Evolutionary conservation across 1,284 basidiomycete species (phyloP).

Genomic region (Flammula alnicola): DNA sequence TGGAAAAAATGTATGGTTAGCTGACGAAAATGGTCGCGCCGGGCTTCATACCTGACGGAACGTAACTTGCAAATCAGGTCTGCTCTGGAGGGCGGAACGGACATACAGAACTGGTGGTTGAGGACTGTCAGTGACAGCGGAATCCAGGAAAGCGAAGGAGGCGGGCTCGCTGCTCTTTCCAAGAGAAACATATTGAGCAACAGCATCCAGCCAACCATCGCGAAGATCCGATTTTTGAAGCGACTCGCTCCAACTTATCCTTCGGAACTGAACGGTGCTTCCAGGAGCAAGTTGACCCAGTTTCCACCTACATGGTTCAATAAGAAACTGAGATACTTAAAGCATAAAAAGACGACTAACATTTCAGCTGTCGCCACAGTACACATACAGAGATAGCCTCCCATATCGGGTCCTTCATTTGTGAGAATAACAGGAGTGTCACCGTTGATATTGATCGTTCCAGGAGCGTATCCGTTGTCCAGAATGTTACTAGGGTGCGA

Average conservation of each 20-base stretch:
- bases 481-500: conserved; percentile 76
- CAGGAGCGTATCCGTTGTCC: conserved; percentile 68
- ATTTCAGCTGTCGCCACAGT: conserved; percentile 55
- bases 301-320: conserved; percentile 52
- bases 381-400: conserved; percentile 63
- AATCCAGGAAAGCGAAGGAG: not conserved
- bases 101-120: conserved; percentile 10
- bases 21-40: not conserved
- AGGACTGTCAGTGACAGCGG: not conserved
- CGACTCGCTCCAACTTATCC: conserved; percentile 49
- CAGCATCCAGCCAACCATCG: conserved; percentile 33
- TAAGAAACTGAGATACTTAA: not conserved
- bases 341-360: conserved; percentile 36
- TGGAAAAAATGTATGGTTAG: too few species aligned
- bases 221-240: conserved; percentile 29
- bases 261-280: conserved; percentile 51
- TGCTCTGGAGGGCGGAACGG: not conserved
- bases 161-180: too few species aligned
- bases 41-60: conserved; percentile 48
- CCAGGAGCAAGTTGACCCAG: conserved; percentile 64
- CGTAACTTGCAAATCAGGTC: conserved; percentile 34
- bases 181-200: not conserved
- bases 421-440: conserved; percentile 74
- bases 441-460: conserved; percentile 69
- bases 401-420: conserved; percentile 69